Conservation (phyloP, 2,329 filamentous ascomycete genomes). For the Cordyceps tenuipes region DNA sequence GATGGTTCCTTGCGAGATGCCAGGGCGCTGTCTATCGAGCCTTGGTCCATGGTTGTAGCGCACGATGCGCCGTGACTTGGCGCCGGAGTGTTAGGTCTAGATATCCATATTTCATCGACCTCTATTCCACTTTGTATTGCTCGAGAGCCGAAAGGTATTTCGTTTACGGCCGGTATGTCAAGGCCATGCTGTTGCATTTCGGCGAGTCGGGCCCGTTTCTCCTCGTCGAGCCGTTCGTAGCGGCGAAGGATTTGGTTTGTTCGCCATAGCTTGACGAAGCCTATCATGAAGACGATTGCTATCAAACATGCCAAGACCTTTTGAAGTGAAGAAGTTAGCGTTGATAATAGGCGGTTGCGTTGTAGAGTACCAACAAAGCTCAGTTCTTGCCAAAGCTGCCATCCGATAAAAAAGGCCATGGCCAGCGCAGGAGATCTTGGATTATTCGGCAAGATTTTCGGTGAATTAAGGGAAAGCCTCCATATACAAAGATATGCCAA, state of each 20-base stretch:
- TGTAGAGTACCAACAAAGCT: constrained; percentile 59
- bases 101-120: constrained; percentile 78
- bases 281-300: constrained; percentile 58
- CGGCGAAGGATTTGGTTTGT: constrained; percentile 46
- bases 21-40: neutral
- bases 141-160: constrained; percentile 78
- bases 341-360: neutral
- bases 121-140: constrained; percentile 77
- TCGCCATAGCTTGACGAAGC: constrained; percentile 59
- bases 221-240: constrained; percentile 57
- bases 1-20: neutral
- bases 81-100: constrained; percentile 37
- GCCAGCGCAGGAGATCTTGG: constrained; percentile 27
- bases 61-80: constrained; percentile 18
- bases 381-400: constrained; percentile 84
- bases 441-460: constrained; percentile 2
- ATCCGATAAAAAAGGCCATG: constrained; percentile 54
- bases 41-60: constrained; percentile 17
- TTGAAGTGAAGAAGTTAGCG: neutral
- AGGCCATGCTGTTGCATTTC: constrained; percentile 50
- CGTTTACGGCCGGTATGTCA: constrained; percentile 31
- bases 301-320: constrained; percentile 69
- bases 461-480: neutral
- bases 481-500: too few species aligned
- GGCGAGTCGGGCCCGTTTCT: constrained; percentile 46